Conservation (phyloP, 2,329 filamentous ascomycete species). For the Diatrype stigma region DNA sequence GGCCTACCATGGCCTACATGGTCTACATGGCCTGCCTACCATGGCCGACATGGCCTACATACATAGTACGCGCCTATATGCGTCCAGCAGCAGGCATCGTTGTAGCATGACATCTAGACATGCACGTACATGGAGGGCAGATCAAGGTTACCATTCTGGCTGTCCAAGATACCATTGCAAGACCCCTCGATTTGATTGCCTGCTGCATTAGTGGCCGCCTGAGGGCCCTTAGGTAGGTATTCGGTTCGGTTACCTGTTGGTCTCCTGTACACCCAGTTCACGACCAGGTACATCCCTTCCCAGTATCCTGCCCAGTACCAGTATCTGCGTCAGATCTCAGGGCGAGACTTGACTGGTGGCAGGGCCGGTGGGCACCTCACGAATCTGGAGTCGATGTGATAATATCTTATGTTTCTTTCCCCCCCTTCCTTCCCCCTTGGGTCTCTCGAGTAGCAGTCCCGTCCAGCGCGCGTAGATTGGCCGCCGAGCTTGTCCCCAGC, state of each 20-base stretch:
- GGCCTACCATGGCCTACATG: too few relatives aligned
- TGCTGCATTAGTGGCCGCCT: slow-evolving; percentile 36
- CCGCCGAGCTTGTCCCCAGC: slow-evolving; percentile 29
- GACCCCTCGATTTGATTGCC: slow-evolving; percentile 29
- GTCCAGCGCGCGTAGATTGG: slow-evolving; percentile 33
- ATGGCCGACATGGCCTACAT: slow-evolving; percentile 17
- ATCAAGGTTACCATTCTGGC: slow-evolving; percentile 17
- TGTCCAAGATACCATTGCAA: slow-evolving; percentile 8
- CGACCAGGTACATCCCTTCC: slow-evolving; percentile 36
- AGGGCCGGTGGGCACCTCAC: slow-evolving; percentile 20
- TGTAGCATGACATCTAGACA: slow-evolving; percentile 33
- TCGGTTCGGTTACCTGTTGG: slow-evolving; percentile 21
- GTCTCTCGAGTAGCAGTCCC: slow-evolving; percentile 18
- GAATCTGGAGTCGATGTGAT: slow-evolving; percentile 4
- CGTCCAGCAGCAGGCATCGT: slow-evolving; percentile 27
- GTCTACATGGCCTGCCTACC: background rate
- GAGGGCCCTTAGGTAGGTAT: slow-evolving; percentile 25
- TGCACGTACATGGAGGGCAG: slow-evolving; percentile 29
- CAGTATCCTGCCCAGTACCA: slow-evolving; percentile 22
- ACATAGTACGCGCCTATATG: slow-evolving; percentile 24
- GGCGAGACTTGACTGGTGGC: slow-evolving; percentile 22
- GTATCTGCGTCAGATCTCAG: slow-evolving; percentile 10
- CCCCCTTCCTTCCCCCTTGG: slow-evolving; percentile 5
- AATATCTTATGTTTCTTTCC: slow-evolving; percentile 13
- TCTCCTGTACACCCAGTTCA: slow-evolving; percentile 19